Percentiles rank a stretch among this genome's conserved stretches.
phyloP scores from a whole-genome alignment of 2,329 filamentous ascomycete genomes.

The Sporothrix phasma region DNA sequence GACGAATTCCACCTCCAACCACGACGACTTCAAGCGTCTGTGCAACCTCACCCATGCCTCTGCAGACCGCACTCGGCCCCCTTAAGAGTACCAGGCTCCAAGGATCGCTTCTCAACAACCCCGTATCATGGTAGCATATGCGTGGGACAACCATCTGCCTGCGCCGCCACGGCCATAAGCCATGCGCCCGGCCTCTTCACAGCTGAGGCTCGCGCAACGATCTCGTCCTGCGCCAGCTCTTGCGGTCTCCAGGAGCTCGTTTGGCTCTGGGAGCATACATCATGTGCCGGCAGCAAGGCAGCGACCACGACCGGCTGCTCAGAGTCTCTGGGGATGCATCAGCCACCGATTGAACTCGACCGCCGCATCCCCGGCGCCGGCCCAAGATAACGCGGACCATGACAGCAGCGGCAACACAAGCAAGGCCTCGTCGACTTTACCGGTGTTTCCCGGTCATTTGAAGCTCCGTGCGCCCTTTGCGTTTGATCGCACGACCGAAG shows the following conservation, averaged over 20 bases:
- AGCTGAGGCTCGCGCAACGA: slow-evolving; percentile 10
- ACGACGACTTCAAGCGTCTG: background rate
- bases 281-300: background rate
- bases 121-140: slow-evolving; percentile 14
- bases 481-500: background rate
- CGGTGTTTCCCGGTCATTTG: slow-evolving; percentile 9
- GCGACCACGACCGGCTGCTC: background rate
- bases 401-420: background rate
- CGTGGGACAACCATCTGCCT: background rate
- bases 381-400: background rate
- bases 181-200: slow-evolving; percentile 18
- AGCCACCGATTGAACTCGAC: background rate
- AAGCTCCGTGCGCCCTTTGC: slow-evolving; percentile 14
- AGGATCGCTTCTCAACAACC: background rate
- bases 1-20: background rate
- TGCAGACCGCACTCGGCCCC: background rate
- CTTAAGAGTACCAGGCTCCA: background rate
- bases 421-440: background rate
- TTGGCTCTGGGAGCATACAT: background rate
- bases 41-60: background rate
- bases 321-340: background rate
- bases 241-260: background rate
- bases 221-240: background rate
- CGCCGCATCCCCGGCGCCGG: background rate
- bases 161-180: slow-evolving; percentile 15